Evolutionary conservation across 495 filamentous ascomycete species (phyloP).

Genomic region (Filosporella fistucella): DNA sequence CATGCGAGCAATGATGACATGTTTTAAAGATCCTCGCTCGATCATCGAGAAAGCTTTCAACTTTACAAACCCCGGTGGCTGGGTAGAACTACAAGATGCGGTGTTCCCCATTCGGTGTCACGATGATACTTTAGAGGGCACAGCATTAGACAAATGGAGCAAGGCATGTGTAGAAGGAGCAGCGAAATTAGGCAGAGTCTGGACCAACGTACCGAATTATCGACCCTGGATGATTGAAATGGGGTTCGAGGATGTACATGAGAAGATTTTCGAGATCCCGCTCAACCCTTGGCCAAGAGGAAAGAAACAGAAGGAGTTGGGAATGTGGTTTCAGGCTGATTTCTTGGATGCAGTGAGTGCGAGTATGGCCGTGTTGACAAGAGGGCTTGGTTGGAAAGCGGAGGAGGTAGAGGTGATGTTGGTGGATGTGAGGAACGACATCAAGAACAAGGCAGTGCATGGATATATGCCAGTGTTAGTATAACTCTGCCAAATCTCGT

Average conservation of each 20-base stretch:
- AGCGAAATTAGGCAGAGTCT: background rate
- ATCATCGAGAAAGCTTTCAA: conserved; percentile 25
- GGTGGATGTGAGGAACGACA: conserved; percentile 47
- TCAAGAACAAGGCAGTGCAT: conserved; percentile 46
- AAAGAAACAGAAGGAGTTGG: conserved; percentile 8
- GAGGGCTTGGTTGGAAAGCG: conserved; percentile 40
- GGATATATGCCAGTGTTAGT: conserved; percentile 23
- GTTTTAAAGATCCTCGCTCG: conserved; percentile 20
- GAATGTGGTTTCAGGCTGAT: conserved; percentile 22
- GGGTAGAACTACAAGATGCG: conserved; percentile 39
- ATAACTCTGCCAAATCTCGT: too few species aligned
- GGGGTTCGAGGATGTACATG: background rate
- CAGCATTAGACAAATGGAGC: background rate
- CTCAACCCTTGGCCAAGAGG: conserved; percentile 2
- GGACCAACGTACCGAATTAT: background rate
- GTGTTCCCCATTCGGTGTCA: conserved; percentile 1
- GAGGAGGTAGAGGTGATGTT: conserved; percentile 47
- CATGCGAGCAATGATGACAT: conserved; percentile 35
- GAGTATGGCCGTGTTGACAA: conserved; percentile 47
- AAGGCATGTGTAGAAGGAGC: conserved; percentile 1
- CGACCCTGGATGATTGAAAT: background rate
- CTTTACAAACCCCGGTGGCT: conserved; percentile 38
- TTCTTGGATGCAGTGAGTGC: background rate
- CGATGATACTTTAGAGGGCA: background rate
- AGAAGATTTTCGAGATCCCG: background rate